Conservation (phyloP, 441 rosid species). For the Aleurites moluccanus region DNA sequence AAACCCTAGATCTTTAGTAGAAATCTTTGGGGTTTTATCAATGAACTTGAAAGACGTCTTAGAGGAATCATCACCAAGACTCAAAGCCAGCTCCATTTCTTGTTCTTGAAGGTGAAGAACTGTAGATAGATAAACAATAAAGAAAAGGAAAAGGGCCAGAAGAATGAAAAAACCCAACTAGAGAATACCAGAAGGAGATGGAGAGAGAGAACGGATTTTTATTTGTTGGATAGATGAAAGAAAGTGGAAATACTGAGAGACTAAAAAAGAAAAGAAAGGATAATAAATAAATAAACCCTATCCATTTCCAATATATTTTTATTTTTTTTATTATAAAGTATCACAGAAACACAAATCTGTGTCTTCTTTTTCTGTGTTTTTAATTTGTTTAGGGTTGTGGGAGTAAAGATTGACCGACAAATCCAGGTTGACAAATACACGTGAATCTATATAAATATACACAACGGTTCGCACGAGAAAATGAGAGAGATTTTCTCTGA, state of each 20-base stretch:
- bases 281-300: neutral
- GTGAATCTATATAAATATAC: constrained; percentile 54
- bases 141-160: too few relatives aligned
- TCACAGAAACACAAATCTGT: neutral
- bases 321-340: too few relatives aligned
- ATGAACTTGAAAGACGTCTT: constrained; percentile 50
- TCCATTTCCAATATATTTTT: too few relatives aligned
- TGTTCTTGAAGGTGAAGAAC: too few relatives aligned
- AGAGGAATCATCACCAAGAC: constrained; percentile 58
- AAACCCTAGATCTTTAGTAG: constrained; percentile 47
- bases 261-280: neutral
- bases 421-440: constrained; percentile 54
- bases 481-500: constrained; percentile 20
- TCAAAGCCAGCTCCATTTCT: constrained; percentile 61
- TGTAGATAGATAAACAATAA: too few relatives aligned
- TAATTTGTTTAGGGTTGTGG: constrained; percentile 13
- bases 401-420: constrained; percentile 64
- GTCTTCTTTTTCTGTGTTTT: neutral
- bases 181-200: neutral
- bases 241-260: neutral
- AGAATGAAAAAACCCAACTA: neutral
- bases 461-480: constrained; percentile 33
- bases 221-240: too few relatives aligned
- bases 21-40: constrained; percentile 34
- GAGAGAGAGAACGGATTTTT: too few relatives aligned